Percentiles rank a stretch among this genome's conserved stretches.
Evolutionary conservation across 768 basidiomycete species (phyloP).

Genomic region (Naganishia randhawae): DNA sequence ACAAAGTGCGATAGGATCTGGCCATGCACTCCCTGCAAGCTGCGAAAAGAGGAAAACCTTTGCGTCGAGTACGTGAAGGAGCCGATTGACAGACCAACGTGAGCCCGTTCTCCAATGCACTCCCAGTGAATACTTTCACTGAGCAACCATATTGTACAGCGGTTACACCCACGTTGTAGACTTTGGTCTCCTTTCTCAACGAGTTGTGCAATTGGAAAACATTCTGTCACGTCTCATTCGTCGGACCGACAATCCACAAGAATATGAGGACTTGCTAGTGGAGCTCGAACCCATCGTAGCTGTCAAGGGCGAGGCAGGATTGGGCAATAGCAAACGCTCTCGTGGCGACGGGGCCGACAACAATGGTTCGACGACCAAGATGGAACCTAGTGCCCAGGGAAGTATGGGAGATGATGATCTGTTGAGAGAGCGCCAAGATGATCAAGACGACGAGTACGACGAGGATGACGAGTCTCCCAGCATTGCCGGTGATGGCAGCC

Average conservation of each 20-base stretch:
- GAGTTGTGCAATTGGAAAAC: slow-evolving; percentile 15
- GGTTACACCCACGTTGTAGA: slow-evolving; percentile 25
- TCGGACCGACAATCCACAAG: slow-evolving; percentile 9
- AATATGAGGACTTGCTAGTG: slow-evolving; percentile 11
- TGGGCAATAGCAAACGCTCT: slow-evolving; percentile 5
- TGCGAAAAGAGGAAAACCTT: slow-evolving; percentile 5
- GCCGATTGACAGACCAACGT: slow-evolving; percentile 27
- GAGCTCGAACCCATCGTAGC: slow-evolving; percentile 15
- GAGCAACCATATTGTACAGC: neutral
- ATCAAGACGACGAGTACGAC: slow-evolving; percentile 8
- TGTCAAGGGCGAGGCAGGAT: slow-evolving; percentile 8
- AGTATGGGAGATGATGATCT: neutral
- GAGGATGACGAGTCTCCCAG: slow-evolving; percentile 13
- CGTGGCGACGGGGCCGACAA: slow-evolving; percentile 1
- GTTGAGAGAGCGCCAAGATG: neutral
- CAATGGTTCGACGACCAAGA: neutral
- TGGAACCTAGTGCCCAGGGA: neutral
- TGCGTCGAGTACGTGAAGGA: slow-evolving; percentile 28
- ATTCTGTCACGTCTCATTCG: slow-evolving; percentile 19
- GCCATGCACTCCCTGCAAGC: slow-evolving; percentile 26
- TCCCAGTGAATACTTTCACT: too few relatives aligned
- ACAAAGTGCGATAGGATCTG: slow-evolving; percentile 29
- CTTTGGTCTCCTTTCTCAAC: slow-evolving; percentile 17
- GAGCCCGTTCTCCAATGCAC: neutral
- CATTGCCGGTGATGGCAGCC: neutral